Conservation (phyloP, 2,329 filamentous ascomycete species). For the Ophiobolus disseminans region DNA sequence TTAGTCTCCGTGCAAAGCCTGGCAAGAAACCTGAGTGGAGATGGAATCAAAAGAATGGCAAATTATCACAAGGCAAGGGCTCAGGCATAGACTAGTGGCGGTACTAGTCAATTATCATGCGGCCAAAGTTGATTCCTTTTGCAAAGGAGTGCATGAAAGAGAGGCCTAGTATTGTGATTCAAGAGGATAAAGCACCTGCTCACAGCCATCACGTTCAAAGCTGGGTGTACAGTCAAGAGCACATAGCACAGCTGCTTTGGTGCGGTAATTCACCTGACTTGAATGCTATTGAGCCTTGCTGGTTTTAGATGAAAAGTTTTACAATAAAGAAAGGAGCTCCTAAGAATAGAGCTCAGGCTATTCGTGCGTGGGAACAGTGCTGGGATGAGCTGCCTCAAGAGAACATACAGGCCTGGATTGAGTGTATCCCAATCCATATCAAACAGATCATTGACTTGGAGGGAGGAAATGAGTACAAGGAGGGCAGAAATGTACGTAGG, state of each 20-base stretch:
- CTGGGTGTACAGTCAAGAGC: too few species aligned
- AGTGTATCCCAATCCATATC: slow-evolving; percentile 24
- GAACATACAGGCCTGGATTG: slow-evolving; percentile 28
- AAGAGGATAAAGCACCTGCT: slow-evolving; percentile 19
- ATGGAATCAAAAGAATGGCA: slow-evolving; percentile 14
- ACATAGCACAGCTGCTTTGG: too few species aligned
- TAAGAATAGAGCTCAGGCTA: slow-evolving; percentile 9
- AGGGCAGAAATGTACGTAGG: slow-evolving; percentile 8
- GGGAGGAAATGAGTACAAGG: slow-evolving; percentile 29
- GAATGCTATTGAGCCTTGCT: too few species aligned
- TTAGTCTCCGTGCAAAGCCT: slow-evolving; percentile 7
- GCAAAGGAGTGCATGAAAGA: slow-evolving; percentile 11
- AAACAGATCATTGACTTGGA: slow-evolving; percentile 27
- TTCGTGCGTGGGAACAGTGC: slow-evolving; percentile 17
- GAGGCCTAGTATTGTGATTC: slow-evolving; percentile 9
- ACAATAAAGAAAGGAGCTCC: slow-evolving; percentile 10
- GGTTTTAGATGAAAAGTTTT: too few species aligned
- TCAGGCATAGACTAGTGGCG: slow-evolving; percentile 14
- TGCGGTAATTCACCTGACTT: too few species aligned
- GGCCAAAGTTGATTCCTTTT: too few species aligned
- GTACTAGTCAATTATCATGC: slow-evolving; percentile 11
- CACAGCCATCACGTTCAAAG: slow-evolving; percentile 7
- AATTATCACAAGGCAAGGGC: slow-evolving; percentile 8
- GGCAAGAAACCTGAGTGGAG: slow-evolving; percentile 9
- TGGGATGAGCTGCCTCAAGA: too few species aligned